Conservation (phyloP, 2,329 filamentous ascomycete genomes). For the Ilyonectria destructans region DNA sequence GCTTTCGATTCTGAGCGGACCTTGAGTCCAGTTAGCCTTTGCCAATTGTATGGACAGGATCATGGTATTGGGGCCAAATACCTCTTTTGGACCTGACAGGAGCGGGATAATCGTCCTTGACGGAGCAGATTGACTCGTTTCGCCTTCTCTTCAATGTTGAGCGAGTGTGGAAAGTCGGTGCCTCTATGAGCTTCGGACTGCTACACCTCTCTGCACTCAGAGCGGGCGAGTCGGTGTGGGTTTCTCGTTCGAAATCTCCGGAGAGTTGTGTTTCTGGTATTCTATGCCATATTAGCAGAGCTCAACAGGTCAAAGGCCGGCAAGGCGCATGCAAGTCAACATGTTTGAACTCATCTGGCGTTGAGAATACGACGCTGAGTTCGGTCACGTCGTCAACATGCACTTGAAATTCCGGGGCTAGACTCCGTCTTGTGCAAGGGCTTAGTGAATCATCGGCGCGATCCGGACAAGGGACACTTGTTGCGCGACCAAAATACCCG, state of each 20-base stretch:
- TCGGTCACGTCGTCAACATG: slow-evolving; percentile 1
- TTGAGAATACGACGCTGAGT: slow-evolving; percentile 5
- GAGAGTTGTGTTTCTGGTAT: slow-evolving; percentile 41
- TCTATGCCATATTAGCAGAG: slow-evolving; percentile 24
- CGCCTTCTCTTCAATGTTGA: slow-evolving; percentile 33
- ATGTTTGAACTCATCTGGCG: slow-evolving; percentile 36
- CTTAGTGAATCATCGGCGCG: background rate
- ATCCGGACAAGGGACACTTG: slow-evolving; percentile 14
- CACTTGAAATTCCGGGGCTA: background rate
- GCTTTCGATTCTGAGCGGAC: background rate
- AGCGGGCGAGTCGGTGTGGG: background rate
- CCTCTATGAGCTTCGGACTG: background rate
- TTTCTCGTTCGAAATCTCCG: background rate
- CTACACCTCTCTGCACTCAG: background rate
- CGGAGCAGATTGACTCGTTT: slow-evolving; percentile 39
- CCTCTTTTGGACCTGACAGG: background rate
- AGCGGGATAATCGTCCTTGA: background rate
- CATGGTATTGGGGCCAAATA: slow-evolving; percentile 6
- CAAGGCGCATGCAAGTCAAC: slow-evolving; percentile 35
- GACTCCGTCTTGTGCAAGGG: slow-evolving; percentile 7
- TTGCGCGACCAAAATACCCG: slow-evolving; percentile 10
- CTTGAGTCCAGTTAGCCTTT: slow-evolving; percentile 11
- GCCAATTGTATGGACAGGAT: background rate
- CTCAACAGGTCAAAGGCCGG: background rate
- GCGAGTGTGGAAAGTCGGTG: background rate